A percentile compares a stretch with the other conserved stretches of the same genome.
These are phyloP conservation scores for Artomyces pyxidatus DNA, from an alignment of 768 basidiomycete species.

Conservation along the genomic window DNA sequence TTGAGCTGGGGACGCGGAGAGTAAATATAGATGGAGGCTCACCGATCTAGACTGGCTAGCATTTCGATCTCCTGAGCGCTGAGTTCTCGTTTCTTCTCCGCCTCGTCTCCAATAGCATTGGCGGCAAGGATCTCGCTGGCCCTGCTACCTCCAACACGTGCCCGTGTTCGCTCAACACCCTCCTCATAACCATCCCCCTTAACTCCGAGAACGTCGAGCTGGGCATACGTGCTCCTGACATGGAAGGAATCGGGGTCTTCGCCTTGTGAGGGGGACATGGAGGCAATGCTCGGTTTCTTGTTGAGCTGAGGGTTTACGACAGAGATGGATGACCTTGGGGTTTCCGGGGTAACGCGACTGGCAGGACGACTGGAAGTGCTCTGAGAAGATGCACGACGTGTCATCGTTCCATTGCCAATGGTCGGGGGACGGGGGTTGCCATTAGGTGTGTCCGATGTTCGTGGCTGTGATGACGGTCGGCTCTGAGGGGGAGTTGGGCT, in stretches of 20 bases:
- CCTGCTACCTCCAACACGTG: conserved; percentile 47
- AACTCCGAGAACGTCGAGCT: conserved; percentile 85
- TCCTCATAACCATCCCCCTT: conserved; percentile 93
- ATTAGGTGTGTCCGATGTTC: background rate
- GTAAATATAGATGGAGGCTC: conserved; percentile 22
- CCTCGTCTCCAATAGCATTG: conserved; percentile 44
- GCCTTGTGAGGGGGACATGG: conserved; percentile 64
- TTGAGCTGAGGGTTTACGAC: conserved; percentile 5
- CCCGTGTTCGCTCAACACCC: conserved; percentile 88
- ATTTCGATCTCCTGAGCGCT: conserved; percentile 66
- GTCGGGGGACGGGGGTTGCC: background rate
- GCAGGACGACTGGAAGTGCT: conserved; percentile 1
- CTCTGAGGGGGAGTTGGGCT: conserved; percentile 14
- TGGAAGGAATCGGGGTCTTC: conserved; percentile 80
- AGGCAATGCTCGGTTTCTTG: conserved; percentile 36
- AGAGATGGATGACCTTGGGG: conserved; percentile 10
- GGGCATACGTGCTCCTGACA: conserved; percentile 81
- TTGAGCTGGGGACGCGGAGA: background rate
- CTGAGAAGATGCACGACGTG: background rate
- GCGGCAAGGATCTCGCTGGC: conserved; percentile 53
- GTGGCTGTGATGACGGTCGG: conserved; percentile 8
- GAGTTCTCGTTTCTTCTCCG: conserved; percentile 59
- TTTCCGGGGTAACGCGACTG: conserved; percentile 4
- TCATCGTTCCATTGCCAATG: background rate
- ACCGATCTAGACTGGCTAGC: conserved; percentile 82